A percentile compares a stretch with the other conserved stretches of the same genome.
phyloP scores from a whole-genome alignment of 176 grass and related monocot species.

The Oryza punctata region DNA sequence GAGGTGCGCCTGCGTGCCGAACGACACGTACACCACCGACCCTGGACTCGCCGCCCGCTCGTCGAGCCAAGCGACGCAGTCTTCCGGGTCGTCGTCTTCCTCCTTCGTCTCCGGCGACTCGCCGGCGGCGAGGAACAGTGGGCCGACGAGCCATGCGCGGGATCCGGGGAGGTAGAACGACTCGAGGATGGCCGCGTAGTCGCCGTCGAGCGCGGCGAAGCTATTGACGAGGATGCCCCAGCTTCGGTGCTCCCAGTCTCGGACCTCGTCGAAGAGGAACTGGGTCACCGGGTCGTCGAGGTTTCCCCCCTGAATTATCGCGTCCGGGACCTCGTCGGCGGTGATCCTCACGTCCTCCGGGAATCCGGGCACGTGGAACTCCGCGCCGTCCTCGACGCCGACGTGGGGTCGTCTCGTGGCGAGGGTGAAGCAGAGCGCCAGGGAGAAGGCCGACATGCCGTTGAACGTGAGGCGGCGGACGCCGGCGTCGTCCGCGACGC shows the following conservation, averaged over 20 bases:
- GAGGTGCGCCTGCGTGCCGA: constrained; percentile 42
- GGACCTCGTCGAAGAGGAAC: constrained; percentile 9
- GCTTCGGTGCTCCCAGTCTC: not conserved
- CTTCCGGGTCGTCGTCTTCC: constrained; percentile 7
- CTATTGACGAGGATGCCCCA: constrained; percentile 51
- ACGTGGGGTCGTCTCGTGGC: not conserved
- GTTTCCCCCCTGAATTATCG: not conserved
- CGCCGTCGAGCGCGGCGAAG: constrained; percentile 39
- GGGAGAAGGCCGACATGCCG: constrained; percentile 41
- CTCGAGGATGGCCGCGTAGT: constrained; percentile 34
- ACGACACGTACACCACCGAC: constrained; percentile 51
- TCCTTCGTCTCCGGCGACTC: not conserved
- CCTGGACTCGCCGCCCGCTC: not conserved
- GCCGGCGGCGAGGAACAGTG: constrained; percentile 13
- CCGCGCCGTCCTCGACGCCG: not conserved
- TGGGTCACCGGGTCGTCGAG: constrained; percentile 22
- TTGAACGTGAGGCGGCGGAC: constrained; percentile 41
- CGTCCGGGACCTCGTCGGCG: not conserved
- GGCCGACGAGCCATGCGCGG: constrained; percentile 32
- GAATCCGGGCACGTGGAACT: constrained; percentile 26
- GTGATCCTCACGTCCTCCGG: constrained; percentile 32
- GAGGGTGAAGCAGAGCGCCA: constrained; percentile 31
- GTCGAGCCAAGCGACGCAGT: constrained; percentile 43
- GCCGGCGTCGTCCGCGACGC: not conserved
- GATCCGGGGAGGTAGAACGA: constrained; percentile 11